Evolutionary conservation across 2,329 filamentous ascomycete species (phyloP).

Genomic region (Hypoxylon sp.): DNA sequence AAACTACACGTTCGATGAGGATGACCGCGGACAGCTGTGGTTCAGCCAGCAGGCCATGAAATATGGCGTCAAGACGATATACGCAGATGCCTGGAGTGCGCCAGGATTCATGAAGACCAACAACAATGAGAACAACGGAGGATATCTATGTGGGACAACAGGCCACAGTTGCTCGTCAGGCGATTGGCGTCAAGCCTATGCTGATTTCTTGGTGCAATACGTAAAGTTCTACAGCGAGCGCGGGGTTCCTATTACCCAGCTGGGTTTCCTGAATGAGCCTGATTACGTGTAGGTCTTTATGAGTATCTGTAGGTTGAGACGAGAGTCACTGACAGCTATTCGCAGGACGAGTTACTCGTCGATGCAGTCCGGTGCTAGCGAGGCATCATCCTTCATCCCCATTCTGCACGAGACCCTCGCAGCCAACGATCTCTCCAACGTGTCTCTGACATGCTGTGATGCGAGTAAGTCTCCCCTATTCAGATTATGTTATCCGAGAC

Average conservation of each 20-base stretch:
- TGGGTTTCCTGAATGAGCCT: constrained; percentile 60
- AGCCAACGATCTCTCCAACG: constrained; percentile 47
- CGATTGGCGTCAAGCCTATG: constrained; percentile 59
- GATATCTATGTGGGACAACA: constrained; percentile 51
- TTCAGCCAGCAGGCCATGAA: constrained; percentile 58
- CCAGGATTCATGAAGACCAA: constrained; percentile 60
- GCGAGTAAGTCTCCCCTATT: constrained; percentile 40
- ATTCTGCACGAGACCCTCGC: constrained; percentile 53
- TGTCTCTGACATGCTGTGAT: constrained; percentile 57
- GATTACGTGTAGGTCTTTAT: constrained; percentile 44
- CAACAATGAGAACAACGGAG: constrained; percentile 39
- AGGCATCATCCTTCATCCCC: constrained; percentile 43
- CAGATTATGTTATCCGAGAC: neutral
- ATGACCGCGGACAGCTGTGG: constrained; percentile 60
- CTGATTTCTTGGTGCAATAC: constrained; percentile 58
- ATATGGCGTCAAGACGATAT: constrained; percentile 51
- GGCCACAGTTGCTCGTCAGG: constrained; percentile 51
- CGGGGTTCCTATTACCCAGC: constrained; percentile 55
- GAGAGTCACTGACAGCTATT: neutral
- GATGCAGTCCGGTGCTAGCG: constrained; percentile 48
- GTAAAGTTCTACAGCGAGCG: constrained; percentile 55
- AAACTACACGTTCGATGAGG: constrained; percentile 56
- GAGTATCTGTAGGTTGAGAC: no score
- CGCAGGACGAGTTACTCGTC: constrained; percentile 50
- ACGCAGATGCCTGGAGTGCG: constrained; percentile 57